A percentile compares a stretch with the other conserved stretches of the same genome.
Evolutionary conservation across 768 basidiomycete genomes (phyloP).

Genomic region (Phaeotremella skinneri): DNA sequence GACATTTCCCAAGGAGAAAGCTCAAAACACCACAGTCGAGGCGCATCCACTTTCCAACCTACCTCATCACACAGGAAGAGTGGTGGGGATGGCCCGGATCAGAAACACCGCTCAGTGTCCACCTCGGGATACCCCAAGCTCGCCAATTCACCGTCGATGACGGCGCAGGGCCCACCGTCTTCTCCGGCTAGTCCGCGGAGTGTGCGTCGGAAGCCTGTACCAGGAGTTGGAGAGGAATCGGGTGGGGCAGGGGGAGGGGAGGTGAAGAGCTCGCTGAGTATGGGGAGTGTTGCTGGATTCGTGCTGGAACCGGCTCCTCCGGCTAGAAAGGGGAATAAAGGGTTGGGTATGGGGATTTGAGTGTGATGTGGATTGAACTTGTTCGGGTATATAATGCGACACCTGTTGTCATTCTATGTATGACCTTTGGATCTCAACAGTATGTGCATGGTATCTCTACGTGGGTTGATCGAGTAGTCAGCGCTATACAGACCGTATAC

Average conservation of each 20-base stretch:
- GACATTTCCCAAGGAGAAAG: too few species aligned
- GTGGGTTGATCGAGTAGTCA: too few species aligned
- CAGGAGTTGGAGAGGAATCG: conserved; percentile 11
- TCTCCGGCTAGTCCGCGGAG: conserved; percentile 18
- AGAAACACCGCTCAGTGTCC: too few species aligned
- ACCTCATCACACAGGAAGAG: too few species aligned
- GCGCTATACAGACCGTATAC: too few species aligned
- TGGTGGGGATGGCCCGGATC: too few species aligned
- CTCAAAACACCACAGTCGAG: too few species aligned
- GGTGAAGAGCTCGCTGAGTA: conserved; percentile 23
- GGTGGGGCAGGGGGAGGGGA: conserved; percentile 5
- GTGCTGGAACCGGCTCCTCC: conserved; percentile 38
- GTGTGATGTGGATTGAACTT: not conserved
- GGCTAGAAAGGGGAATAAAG: conserved; percentile 5
- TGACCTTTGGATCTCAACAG: too few species aligned
- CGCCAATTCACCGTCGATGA: conserved; percentile 19
- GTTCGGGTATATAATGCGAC: not conserved
- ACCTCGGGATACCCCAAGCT: not conserved
- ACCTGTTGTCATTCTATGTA: too few species aligned
- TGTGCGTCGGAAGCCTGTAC: conserved; percentile 41
- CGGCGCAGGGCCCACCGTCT: too few species aligned
- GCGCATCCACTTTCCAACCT: too few species aligned
- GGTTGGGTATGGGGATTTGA: not conserved
- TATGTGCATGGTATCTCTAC: too few species aligned
- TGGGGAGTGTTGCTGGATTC: conserved; percentile 39